phyloP scores from a whole-genome alignment of 257 asterid species.

The Haberlea rhodopensis region DNA sequence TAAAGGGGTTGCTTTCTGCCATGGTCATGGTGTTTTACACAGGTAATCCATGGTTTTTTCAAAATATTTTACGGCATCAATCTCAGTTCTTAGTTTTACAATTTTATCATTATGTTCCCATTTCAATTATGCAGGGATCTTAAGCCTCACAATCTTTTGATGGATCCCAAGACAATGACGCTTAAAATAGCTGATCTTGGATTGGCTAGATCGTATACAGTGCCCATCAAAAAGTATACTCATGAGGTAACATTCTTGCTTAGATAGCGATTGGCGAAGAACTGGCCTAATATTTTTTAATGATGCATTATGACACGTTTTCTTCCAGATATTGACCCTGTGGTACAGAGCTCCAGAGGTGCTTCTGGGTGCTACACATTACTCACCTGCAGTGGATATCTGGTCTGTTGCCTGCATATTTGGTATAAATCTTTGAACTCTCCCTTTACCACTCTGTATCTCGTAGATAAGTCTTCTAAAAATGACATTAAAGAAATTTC shows the following conservation, averaged over 20 bases:
- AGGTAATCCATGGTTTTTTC: slow-evolving; percentile 38
- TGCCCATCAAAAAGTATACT: slow-evolving; percentile 94
- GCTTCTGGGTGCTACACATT: slow-evolving; percentile 90
- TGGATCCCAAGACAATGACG: slow-evolving; percentile 90
- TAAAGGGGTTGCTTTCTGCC: slow-evolving; percentile 94
- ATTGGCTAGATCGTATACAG: slow-evolving; percentile 82
- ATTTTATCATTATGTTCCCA: not conserved
- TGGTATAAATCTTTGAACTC: slow-evolving; percentile 42
- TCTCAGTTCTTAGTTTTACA: not conserved
- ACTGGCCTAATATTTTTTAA: not conserved
- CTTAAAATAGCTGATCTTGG: slow-evolving; percentile 99
- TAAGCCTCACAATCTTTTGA: slow-evolving; percentile 92
- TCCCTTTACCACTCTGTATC: not conserved
- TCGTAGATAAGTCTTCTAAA: not conserved
- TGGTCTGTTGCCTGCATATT: slow-evolving; percentile 98
- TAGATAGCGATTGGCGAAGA: not conserved
- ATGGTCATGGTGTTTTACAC: slow-evolving; percentile 92
- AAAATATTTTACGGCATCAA: not conserved
- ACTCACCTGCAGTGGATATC: slow-evolving; percentile 95
- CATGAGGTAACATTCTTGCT: slow-evolving; percentile 61
- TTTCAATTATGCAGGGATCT: slow-evolving; percentile 61
- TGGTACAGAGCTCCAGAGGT: slow-evolving; percentile 99
- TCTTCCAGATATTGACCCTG: slow-evolving; percentile 78
- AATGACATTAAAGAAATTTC: not conserved
- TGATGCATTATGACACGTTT: not conserved